These are phyloP conservation scores for Gyrodon lividus DNA, from an alignment of 768 basidiomycete genomes.

Conservation along the genomic window DNA sequence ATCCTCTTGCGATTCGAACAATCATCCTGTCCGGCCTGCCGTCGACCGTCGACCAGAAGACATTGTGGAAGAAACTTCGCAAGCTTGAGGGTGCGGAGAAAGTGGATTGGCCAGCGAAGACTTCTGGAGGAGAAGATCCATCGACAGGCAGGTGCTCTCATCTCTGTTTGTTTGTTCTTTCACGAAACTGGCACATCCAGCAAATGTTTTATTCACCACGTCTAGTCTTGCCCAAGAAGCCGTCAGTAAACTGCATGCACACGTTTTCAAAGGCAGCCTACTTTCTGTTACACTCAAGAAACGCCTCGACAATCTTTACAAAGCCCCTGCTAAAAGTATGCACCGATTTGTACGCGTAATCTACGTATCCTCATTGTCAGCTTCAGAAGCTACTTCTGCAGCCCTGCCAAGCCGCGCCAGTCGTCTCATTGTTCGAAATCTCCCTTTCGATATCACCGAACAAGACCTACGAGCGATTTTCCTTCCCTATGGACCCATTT, in stretches of 20 bases:
- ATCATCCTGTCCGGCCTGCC: constrained; percentile 77
- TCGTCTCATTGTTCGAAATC: constrained; percentile 87
- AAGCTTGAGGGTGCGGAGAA: constrained; percentile 78
- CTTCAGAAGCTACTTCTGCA: constrained; percentile 31
- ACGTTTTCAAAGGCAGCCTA: constrained; percentile 85
- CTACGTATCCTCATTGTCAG: background rate
- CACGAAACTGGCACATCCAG: constrained; percentile 34
- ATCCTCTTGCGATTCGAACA: constrained; percentile 84
- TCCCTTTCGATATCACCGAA: constrained; percentile 80
- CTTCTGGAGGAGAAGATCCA: constrained; percentile 45
- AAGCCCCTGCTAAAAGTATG: constrained; percentile 36
- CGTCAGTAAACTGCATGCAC: constrained; percentile 81
- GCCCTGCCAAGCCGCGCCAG: constrained; percentile 66
- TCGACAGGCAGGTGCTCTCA: constrained; percentile 42
- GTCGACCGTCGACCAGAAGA: constrained; percentile 56
- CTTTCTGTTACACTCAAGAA: constrained; percentile 90
- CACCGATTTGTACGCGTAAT: background rate
- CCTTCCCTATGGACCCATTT: constrained; percentile 82
- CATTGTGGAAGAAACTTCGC: constrained; percentile 82
- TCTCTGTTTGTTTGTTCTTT: background rate
- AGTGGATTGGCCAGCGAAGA: constrained; percentile 64
- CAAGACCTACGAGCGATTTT: constrained; percentile 85
- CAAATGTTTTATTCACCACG: constrained; percentile 70
- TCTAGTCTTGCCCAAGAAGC: constrained; percentile 69
- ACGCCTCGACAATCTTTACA: constrained; percentile 66